Percentiles rank a stretch among this genome's conserved stretches.
These are phyloP conservation scores for Ustilago tritici DNA, from an alignment of 1,284 basidiomycete genomes.

Conservation along the genomic window DNA sequence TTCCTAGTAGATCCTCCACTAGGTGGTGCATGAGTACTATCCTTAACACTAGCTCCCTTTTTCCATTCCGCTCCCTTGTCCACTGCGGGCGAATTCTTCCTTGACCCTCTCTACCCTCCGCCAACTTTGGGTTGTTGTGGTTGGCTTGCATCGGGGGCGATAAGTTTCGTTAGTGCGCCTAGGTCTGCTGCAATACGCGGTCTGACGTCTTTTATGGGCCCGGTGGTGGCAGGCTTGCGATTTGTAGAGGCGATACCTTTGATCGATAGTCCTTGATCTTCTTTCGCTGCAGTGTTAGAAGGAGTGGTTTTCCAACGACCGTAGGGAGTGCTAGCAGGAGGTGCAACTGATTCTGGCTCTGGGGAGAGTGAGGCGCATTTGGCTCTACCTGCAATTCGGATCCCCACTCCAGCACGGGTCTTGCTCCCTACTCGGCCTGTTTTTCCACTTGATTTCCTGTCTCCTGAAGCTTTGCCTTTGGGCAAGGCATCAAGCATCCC, in stretches of 20 bases:
- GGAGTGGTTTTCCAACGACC: conserved; percentile 34
- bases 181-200: conserved; percentile 12
- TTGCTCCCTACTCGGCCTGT: not conserved
- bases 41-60: conserved; percentile 1
- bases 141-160: conserved; percentile 8
- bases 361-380: conserved; percentile 18
- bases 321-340: conserved; percentile 39
- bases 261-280: conserved; percentile 2
- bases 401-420: conserved; percentile 14
- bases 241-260: conserved; percentile 9
- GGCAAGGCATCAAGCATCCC: not conserved
- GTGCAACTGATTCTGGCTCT: conserved; percentile 6
- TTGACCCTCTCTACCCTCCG: not conserved
- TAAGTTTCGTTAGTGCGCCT: conserved; percentile 23
- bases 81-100: conserved; percentile 1
- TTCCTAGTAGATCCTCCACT: not conserved
- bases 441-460: not conserved
- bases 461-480: not conserved
- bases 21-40: conserved; percentile 29
- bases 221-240: conserved; percentile 6
- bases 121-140: not conserved
- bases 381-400: conserved; percentile 46
- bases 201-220: not conserved
- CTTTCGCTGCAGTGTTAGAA: not conserved
- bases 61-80: not conserved